Base-by-base conservation (phyloP, 1,284 basidiomycete species). In the Thecaphora frezii region DNA sequence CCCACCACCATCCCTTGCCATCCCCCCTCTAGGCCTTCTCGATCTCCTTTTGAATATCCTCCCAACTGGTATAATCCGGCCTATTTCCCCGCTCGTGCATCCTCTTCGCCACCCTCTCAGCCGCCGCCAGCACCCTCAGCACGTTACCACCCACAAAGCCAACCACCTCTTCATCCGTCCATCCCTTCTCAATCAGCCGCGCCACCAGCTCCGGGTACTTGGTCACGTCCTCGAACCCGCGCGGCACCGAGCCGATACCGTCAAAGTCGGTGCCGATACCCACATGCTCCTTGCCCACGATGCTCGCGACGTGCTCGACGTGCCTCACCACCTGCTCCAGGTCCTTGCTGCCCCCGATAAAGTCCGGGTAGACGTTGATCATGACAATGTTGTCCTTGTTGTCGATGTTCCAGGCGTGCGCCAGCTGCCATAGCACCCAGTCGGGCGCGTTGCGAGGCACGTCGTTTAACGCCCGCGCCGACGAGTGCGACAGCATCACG, bases 261-360 rank as follows among this genome's bases (percentile, higher is more conserved):
- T 67, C 65, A 48, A 67, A 67, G 46, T 67, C 65, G 19, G 56
- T 63, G 1, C 65, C 65, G 3, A 67, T 38, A 13, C 65, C 65
- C 1, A 67, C 60, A 22, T 67, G 65, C 7, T 46, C 46, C 14
- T 41, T 44, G 5, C 65, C 65, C 13, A 63, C 51, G 8, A 59
- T 58, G 21, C 22, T 21, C 28, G 56, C 49, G 25, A 67, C 44
- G 40, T 67, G 48, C 5, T 59, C 50, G 33, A 67, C 38, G 33
- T 63, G 59, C 28, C 44, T 48, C 23, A 63, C 42, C 10, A 59
- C 54, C 54, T 59, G 53, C 0, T 53, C 56, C 1, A 67, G 48
- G 19, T 66, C 59, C 12, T 40, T 54, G n/a, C n/a, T 39, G 21
- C 59, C 65, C n/a, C 65, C 65, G 36, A 67, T 62, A 24, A 67